These are phyloP conservation scores for Thymus mandschuricus DNA, from an alignment of 257 asterid species.

Conservation along the genomic window DNA sequence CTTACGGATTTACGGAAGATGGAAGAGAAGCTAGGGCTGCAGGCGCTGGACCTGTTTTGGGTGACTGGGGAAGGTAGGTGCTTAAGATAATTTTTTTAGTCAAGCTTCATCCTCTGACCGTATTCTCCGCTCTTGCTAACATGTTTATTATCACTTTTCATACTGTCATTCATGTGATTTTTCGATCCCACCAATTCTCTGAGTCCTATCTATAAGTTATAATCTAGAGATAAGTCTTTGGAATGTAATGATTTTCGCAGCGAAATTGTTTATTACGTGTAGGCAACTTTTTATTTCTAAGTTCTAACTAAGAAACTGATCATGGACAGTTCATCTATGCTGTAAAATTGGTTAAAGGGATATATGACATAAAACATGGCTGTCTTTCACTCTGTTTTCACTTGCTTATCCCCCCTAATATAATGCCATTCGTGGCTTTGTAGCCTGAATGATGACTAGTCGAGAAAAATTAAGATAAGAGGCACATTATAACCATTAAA, in stretches of 20 bases:
- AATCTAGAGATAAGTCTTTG: no score
- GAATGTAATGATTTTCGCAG: no score
- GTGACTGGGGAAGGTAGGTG: slow-evolving; percentile 90
- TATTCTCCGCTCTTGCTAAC: no score
- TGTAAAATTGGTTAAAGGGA: neutral
- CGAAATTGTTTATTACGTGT: no score
- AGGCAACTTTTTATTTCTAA: no score
- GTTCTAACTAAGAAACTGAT: neutral
- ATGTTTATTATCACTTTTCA: no score
- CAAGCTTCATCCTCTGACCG: no score
- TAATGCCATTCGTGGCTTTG: neutral
- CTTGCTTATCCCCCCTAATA: neutral
- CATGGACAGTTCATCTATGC: neutral
- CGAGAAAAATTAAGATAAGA: no score
- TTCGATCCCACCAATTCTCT: no score
- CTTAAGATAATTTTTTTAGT: neutral
- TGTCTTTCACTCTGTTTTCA: neutral
- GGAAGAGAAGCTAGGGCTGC: slow-evolving; percentile 91
- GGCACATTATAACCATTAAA: no score
- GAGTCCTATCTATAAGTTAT: no score
- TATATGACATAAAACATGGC: neutral
- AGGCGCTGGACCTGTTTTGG: slow-evolving; percentile 90
- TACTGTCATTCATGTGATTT: no score
- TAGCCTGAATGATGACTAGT: neutral
- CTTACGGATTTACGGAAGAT: slow-evolving; percentile 84